Evolutionary conservation across 306 rosid species (phyloP), one percentile per base, ranked within the genome.

Genomic region (Calophaca sinica): DNA sequence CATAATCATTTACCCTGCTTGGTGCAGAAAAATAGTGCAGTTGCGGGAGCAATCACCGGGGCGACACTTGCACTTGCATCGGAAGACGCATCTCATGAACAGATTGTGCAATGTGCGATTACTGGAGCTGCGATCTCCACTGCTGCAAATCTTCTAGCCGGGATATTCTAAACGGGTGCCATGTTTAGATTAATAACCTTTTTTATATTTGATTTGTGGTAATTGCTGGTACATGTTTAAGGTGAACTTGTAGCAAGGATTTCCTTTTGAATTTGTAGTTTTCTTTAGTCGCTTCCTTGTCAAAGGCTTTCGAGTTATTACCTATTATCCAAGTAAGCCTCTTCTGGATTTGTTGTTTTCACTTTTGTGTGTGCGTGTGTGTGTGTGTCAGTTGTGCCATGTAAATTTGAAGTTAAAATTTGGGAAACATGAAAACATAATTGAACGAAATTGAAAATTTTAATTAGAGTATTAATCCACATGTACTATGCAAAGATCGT

Each of bases 61-160:
- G 89, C 87, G 64, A 84, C 98, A n/a, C 79, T 93, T 51, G 96
- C 98, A 38, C 84, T 86, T 9, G 78, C 97, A 2, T 64, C 83
- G 10, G 96, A 91, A 0, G 71, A 84, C 62, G 14, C 88, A 1
- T 88, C 94, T 12, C 98, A 89, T 29, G 96, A 89, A 86, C 93
- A 89, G 59, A 87, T 94, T 61, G 93, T 86, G 74, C 94, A 88
- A 60, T 84, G 91, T 45, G 97, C 97, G 2, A 89, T 94, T 39
- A 89, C 98, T 4, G 98, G 98, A 33, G 97, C 96, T 1, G 98
- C 97, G 1, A 73, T 94, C 36, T 89, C 97, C 33, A 80, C 94
- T 0, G 94, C 96, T n/a, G 93, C 97, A 31, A 89, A 91, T 84
- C 92, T 94, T 62, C 92, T 91, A 14, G 57, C 87, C 1, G 88